Evolutionary conservation across 441 rosid species (phyloP).

Genomic region (Adansonia rubrostipa): DNA sequence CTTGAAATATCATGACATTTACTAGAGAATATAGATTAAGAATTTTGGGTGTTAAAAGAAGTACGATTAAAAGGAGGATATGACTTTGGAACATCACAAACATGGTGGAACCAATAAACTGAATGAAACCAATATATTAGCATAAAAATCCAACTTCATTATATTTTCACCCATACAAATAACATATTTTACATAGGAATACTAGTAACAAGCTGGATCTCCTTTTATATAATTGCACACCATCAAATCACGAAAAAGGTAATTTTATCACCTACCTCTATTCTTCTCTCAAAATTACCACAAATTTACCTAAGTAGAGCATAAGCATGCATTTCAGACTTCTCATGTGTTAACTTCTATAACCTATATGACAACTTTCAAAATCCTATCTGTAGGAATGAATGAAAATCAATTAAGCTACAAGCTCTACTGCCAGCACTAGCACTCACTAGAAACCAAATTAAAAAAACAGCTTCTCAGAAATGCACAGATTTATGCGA

Average conservation of each 20-base stretch:
- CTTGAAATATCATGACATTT: neutral
- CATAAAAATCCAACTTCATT: neutral
- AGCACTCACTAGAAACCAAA: neutral
- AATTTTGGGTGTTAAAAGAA: neutral
- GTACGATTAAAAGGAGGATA: neutral
- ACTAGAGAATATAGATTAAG: neutral
- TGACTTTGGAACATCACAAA: neutral
- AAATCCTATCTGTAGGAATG: neutral
- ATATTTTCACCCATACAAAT: neutral
- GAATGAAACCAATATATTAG: neutral
- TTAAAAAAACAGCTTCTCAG: neutral
- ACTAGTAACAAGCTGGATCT: neutral
- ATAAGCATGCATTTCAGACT: neutral
- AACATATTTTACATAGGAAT: neutral
- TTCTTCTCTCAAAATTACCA: neutral
- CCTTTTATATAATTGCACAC: neutral
- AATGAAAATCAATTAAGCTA: neutral
- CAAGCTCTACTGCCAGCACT: neutral
- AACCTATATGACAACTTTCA: neutral
- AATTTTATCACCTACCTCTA: neutral
- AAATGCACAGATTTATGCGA: neutral
- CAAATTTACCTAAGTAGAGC: neutral
- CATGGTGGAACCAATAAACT: neutral
- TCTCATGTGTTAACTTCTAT: neutral
- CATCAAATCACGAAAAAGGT: neutral